Conservation (phyloP, 2,329 filamentous ascomycete species). For the Aspergillus fructus region DNA sequence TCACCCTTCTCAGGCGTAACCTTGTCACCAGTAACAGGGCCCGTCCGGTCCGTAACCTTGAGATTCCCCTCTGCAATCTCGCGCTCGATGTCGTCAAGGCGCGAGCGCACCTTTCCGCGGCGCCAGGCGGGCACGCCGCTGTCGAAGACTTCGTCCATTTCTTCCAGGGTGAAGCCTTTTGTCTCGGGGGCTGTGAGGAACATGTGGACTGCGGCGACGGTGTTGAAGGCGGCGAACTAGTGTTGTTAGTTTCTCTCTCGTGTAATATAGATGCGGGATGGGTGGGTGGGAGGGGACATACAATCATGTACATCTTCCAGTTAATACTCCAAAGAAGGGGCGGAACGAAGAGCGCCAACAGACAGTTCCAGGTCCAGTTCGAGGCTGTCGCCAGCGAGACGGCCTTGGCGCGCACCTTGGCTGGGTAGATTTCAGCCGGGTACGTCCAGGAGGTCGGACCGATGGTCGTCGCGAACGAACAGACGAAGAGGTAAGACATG, state of each 20-base stretch:
- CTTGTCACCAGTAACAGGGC: not conserved
- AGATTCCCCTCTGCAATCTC: slow-evolving; percentile 20
- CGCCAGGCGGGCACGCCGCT: slow-evolving; percentile 23
- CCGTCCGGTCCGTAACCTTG: slow-evolving; percentile 9
- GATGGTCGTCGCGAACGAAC: slow-evolving; percentile 26
- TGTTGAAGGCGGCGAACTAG: slow-evolving; percentile 22
- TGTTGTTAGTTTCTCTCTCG: not conserved
- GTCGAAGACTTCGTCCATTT: slow-evolving; percentile 32
- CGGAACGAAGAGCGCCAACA: slow-evolving; percentile 20
- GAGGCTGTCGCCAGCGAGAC: slow-evolving; percentile 20
- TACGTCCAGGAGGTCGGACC: slow-evolving; percentile 24
- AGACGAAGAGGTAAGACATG: slow-evolving; percentile 28
- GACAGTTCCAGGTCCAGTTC: slow-evolving; percentile 22
- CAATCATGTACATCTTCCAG: slow-evolving; percentile 25
- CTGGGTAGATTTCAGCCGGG: slow-evolving; percentile 20
- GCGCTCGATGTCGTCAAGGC: slow-evolving; percentile 16
- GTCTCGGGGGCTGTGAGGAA: slow-evolving; percentile 20
- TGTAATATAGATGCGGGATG: too few relatives aligned
- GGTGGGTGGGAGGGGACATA: slow-evolving; percentile 1
- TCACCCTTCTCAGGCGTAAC: not conserved
- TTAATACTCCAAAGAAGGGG: slow-evolving; percentile 20
- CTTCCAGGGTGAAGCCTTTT: slow-evolving; percentile 20
- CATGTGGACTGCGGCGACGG: slow-evolving; percentile 20
- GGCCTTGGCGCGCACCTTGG: slow-evolving; percentile 21
- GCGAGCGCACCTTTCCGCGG: slow-evolving; percentile 12